Evolutionary conservation across 441 rosid species (phyloP).

Genomic region (Aquilaria agallochum): DNA sequence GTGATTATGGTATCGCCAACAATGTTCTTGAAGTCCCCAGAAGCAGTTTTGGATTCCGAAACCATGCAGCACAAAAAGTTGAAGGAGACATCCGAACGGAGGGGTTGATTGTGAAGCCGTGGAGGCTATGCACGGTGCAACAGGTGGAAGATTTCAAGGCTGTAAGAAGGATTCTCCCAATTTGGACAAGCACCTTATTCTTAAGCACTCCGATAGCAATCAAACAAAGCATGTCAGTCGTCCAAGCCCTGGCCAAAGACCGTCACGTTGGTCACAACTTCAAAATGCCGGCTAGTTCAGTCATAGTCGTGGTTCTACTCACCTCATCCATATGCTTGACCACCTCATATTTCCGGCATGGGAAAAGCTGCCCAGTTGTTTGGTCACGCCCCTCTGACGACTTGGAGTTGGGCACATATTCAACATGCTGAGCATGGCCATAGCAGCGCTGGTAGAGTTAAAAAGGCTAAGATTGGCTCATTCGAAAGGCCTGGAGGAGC

Average conservation of each 20-base stretch:
- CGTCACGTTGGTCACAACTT: conserved; percentile 30
- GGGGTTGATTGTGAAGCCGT: conserved; percentile 23
- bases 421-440: background rate
- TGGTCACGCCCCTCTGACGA: conserved; percentile 26
- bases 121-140: conserved; percentile 32
- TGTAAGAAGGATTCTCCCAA: conserved; percentile 22
- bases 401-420: conserved; percentile 12
- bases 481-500: conserved; percentile 3
- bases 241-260: conserved; percentile 47
- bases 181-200: conserved; percentile 22
- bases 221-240: conserved; percentile 28
- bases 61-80: conserved; percentile 31
- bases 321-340: conserved; percentile 19
- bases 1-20: background rate
- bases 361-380: conserved; percentile 20
- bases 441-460: conserved; percentile 35
- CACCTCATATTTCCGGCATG: conserved; percentile 23
- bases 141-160: conserved; percentile 37
- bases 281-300: conserved; percentile 41
- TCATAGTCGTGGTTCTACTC: conserved; percentile 21
- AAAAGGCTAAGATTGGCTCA: conserved; percentile 31
- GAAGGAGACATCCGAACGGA: conserved; percentile 25
- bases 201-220: conserved; percentile 24
- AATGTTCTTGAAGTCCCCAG: background rate
- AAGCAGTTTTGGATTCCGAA: conserved; percentile 23